Percentiles rank a stretch among this genome's conserved stretches.
These are phyloP conservation scores for Fusarium secorum DNA, from an alignment of 2,329 filamentous ascomycete genomes.

Conservation along the genomic window DNA sequence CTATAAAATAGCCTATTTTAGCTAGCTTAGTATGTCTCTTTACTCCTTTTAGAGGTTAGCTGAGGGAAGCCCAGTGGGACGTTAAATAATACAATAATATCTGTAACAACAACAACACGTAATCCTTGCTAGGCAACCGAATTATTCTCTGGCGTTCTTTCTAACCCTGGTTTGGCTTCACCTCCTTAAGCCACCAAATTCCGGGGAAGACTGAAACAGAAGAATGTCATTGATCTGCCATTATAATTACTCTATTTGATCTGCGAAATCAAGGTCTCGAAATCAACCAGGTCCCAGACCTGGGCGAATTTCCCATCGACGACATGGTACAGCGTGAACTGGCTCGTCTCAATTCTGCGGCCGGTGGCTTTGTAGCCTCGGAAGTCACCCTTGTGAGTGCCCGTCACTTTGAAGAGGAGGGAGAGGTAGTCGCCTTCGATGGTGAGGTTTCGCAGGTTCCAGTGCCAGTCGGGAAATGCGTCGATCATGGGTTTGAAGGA, in stretches of 20 bases:
- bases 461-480: slow-evolving; percentile 17
- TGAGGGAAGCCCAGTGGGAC: no score
- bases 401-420: background rate
- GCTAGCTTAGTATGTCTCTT: no score
- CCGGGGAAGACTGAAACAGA: background rate
- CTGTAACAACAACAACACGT: no score
- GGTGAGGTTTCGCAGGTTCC: background rate
- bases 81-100: no score
- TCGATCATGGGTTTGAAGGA: slow-evolving; percentile 1
- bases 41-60: no score
- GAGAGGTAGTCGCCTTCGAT: slow-evolving; percentile 1
- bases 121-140: background rate
- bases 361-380: slow-evolving; percentile 2
- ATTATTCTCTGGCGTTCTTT: background rate
- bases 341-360: background rate
- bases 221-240: background rate
- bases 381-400: background rate
- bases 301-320: background rate
- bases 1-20: no score
- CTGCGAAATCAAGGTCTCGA: background rate
- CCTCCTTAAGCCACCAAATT: background rate
- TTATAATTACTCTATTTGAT: background rate
- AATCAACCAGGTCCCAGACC: slow-evolving; percentile 15
- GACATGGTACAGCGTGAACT: slow-evolving; percentile 14
- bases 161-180: background rate